Evolutionary conservation across 306 rosid species (phyloP).

Genomic region (Medicago ruthenica): DNA sequence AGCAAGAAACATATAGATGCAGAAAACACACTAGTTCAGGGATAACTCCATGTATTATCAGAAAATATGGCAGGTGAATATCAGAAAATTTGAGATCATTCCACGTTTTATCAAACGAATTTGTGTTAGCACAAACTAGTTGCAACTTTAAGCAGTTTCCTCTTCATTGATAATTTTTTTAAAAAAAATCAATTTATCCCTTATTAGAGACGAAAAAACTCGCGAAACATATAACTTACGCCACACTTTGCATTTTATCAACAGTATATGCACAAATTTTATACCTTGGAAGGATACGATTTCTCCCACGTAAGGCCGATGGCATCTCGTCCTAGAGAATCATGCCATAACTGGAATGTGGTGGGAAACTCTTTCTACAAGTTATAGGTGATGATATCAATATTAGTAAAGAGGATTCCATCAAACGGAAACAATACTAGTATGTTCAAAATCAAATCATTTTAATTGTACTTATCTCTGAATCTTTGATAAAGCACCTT

Average conservation of each 20-base stretch:
- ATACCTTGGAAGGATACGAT: constrained; percentile 69
- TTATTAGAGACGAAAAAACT: background rate
- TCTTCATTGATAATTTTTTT: background rate
- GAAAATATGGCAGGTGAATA: background rate
- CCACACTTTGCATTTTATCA: background rate
- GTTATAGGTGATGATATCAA: constrained; percentile 30
- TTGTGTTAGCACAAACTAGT: background rate
- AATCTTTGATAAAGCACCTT: constrained; percentile 68
- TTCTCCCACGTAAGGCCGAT: constrained; percentile 89
- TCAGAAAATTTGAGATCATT: background rate
- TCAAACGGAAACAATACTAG: background rate
- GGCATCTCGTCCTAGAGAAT: constrained; percentile 92
- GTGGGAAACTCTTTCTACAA: constrained; percentile 68
- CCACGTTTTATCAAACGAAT: background rate
- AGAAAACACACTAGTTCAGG: too few relatives aligned
- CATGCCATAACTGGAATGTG: constrained; percentile 83
- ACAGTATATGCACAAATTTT: background rate
- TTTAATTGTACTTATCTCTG: constrained; percentile 66
- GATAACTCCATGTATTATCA: too few relatives aligned
- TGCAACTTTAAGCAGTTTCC: background rate
- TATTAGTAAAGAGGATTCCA: constrained; percentile 20
- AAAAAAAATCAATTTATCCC: background rate
- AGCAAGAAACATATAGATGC: background rate
- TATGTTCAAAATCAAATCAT: constrained; percentile 23
- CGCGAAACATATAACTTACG: background rate